A percentile compares a stretch with the other conserved stretches of the same genome.
These are phyloP conservation scores for Pichia manshurica DNA, from an alignment of 805 yeast genomes.

Conservation along the genomic window DNA sequence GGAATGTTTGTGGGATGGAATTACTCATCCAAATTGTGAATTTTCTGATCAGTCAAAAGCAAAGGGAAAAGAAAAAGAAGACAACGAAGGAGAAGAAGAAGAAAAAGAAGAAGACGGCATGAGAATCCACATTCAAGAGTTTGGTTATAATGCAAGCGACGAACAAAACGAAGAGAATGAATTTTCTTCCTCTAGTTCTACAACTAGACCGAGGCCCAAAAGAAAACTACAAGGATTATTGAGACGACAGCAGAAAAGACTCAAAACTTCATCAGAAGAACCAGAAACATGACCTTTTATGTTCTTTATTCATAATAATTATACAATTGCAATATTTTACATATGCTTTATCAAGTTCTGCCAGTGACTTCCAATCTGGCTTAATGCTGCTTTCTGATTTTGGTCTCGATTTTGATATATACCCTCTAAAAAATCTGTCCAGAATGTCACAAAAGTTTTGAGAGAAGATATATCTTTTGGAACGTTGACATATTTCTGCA, in stretches of 20 bases:
- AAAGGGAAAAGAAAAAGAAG: background rate
- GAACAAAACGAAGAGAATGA: too few species aligned
- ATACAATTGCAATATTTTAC: background rate
- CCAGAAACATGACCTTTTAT: background rate
- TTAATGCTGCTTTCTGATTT: slow-evolving; percentile 30
- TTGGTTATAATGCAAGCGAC: background rate
- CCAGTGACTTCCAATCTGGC: slow-evolving; percentile 18
- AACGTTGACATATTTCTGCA: slow-evolving; percentile 6
- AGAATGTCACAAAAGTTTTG: slow-evolving; percentile 41
- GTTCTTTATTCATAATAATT: too few species aligned
- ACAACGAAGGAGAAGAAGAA: background rate
- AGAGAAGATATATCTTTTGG: slow-evolving; percentile 33
- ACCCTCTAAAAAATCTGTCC: slow-evolving; percentile 42
- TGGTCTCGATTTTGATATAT: slow-evolving; percentile 37
- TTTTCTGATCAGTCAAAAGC: background rate
- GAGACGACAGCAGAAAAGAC: slow-evolving; percentile 3
- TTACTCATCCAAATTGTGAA: background rate
- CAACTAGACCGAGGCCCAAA: background rate
- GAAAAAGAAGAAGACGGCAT: background rate
- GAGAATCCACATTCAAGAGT: background rate
- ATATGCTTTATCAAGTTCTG: slow-evolving; percentile 2
- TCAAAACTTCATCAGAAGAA: background rate
- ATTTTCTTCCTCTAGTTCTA: too few species aligned
- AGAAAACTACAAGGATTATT: slow-evolving; percentile 10
- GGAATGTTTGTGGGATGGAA: background rate